Evolutionary conservation across 2,329 filamentous ascomycete species (phyloP).

Genomic region (Beauveria australis): DNA sequence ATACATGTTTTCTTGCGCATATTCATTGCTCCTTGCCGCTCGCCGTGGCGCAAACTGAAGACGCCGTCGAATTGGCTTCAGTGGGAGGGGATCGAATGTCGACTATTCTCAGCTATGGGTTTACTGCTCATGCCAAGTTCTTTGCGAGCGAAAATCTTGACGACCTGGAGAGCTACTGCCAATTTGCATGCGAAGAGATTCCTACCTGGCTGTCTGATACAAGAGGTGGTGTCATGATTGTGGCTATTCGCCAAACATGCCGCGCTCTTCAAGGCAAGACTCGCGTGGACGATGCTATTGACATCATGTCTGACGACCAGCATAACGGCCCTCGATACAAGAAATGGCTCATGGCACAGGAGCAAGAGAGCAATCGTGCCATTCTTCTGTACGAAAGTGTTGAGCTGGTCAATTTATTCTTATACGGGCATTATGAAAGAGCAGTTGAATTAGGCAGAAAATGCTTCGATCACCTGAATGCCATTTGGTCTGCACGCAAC

Average conservation of each 20-base stretch:
- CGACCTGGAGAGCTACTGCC: conserved; percentile 63
- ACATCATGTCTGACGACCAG: conserved; percentile 59
- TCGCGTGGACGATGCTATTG: conserved; percentile 34
- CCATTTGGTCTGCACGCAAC: conserved; percentile 53
- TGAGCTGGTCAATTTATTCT: conserved; percentile 53
- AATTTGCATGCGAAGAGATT: conserved; percentile 65
- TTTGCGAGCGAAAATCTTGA: conserved; percentile 61
- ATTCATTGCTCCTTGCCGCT: conserved; percentile 54
- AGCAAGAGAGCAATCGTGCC: conserved; percentile 53
- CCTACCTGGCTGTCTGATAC: conserved; percentile 64
- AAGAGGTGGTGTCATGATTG: conserved; percentile 61
- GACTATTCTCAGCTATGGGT: conserved; percentile 62
- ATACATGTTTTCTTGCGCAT: conserved; percentile 63
- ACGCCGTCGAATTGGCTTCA: conserved; percentile 57
- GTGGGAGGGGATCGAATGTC: conserved; percentile 63
- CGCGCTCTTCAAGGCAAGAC: conserved; percentile 72
- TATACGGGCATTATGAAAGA: conserved; percentile 54
- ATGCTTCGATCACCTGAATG: conserved; percentile 37
- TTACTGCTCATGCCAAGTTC: conserved; percentile 58
- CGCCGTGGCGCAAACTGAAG: conserved; percentile 53
- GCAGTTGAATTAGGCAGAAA: conserved; percentile 49
- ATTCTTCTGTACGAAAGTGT: conserved; percentile 61
- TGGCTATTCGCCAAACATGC: conserved; percentile 56
- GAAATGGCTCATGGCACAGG: conserved; percentile 46
- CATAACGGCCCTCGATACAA: conserved; percentile 53